Evolutionary conservation across 2,329 filamentous ascomycete species (phyloP).

Genomic region (Ophiostoma quercus): DNA sequence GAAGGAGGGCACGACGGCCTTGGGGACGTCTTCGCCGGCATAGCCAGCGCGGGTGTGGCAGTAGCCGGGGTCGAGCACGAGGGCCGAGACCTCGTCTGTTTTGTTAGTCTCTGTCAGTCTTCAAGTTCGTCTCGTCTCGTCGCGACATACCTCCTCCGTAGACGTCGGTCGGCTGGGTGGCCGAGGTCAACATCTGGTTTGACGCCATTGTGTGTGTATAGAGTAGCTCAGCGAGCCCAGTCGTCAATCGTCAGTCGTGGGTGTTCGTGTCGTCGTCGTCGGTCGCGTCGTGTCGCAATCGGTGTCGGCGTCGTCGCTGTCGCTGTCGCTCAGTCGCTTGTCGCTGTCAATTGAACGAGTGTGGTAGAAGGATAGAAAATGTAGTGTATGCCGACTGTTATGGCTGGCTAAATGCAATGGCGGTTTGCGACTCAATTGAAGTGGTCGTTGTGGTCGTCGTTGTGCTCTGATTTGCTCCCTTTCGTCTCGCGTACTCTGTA

Average conservation of each 20-base stretch:
- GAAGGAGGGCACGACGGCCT: constrained; percentile 84
- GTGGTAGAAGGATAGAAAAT: neutral
- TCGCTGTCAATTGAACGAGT: neutral
- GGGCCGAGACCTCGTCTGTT: constrained; percentile 90
- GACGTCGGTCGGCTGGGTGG: constrained; percentile 56
- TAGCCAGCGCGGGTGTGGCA: constrained; percentile 89
- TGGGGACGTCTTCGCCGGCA: constrained; percentile 94
- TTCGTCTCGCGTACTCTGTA: constrained; percentile 14
- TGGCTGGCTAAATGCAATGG: neutral
- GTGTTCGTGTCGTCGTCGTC: neutral
- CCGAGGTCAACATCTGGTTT: constrained; percentile 49
- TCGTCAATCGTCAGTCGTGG: constrained; percentile 4
- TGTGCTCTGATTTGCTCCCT: constrained; percentile 13
- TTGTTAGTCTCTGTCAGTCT: neutral
- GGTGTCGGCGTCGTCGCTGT: constrained; percentile 14
- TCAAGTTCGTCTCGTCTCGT: neutral
- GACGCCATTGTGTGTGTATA: constrained; percentile 41
- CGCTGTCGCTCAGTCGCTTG: neutral
- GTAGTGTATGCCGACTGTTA: neutral
- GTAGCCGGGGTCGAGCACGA: constrained; percentile 93
- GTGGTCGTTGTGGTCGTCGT: constrained; percentile 9
- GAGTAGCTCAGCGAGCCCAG: constrained; percentile 1
- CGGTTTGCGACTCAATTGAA: neutral
- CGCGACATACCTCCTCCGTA: constrained; percentile 53
- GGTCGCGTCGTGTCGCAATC: constrained; percentile 4